Evolutionary conservation across 148 eudicot species (phyloP).

Genomic region (Pharnaceum exiguum): DNA sequence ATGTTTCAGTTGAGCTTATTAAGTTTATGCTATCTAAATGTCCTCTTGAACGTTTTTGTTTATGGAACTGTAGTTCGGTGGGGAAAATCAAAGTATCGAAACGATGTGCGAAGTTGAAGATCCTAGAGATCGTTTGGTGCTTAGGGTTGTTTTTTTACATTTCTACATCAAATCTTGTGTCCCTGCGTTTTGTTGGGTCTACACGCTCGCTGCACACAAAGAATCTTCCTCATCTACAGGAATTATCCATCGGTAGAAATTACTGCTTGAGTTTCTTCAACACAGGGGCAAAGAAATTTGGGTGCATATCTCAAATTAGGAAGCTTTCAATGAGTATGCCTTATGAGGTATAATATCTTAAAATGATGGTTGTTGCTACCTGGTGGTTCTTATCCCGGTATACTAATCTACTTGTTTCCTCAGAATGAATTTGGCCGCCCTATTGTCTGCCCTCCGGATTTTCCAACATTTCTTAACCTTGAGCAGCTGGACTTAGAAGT

Average conservation of each 20-base stretch:
- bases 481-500: conserved; percentile 4
- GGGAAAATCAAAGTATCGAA: not conserved
- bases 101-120: not conserved
- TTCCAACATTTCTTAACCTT: not conserved
- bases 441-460: not conserved
- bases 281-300: not conserved
- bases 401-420: not conserved
- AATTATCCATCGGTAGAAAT: not conserved
- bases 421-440: not conserved
- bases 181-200: not conserved
- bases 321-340: conserved; percentile 2
- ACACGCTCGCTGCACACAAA: not conserved
- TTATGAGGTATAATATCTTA: not conserved
- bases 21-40: conserved; percentile 2
- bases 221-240: not conserved
- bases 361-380: not conserved
- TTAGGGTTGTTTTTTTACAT: not conserved
- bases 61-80: not conserved
- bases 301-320: not conserved
- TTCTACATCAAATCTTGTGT: not conserved
- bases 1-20: not conserved
- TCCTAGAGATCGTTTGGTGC: not conserved
- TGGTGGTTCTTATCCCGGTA: not conserved
- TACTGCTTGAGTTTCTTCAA: not conserved
- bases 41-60: conserved; percentile 6